Evolutionary conservation across 2,329 filamentous ascomycete genomes (phyloP).

Genomic region (Tolypocladium amazonense): DNA sequence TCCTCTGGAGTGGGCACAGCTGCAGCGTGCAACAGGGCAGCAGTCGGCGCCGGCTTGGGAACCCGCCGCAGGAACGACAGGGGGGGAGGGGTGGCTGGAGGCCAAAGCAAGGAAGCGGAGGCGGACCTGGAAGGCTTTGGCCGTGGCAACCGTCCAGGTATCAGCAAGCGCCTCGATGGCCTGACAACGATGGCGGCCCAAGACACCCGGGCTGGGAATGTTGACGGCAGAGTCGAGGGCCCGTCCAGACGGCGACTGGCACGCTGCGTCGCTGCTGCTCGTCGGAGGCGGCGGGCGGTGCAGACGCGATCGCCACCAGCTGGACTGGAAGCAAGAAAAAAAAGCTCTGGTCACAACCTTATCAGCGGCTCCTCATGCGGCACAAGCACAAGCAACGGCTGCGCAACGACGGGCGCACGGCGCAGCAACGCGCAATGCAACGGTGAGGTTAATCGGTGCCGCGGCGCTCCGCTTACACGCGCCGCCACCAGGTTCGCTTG

Average conservation of each 20-base stretch:
- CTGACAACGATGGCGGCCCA: neutral
- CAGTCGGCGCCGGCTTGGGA: neutral
- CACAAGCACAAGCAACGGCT: neutral
- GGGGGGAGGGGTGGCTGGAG: neutral
- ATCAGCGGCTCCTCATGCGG: neutral
- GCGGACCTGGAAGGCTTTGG: neutral
- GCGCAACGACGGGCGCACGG: neutral
- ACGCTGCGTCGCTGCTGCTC: neutral
- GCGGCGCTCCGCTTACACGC: neutral
- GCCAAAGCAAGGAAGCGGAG: neutral
- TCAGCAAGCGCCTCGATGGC: neutral
- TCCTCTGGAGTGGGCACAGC: neutral
- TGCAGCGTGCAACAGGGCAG: constrained; percentile 1
- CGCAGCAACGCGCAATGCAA: neutral
- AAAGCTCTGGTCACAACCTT: neutral
- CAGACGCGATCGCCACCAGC: neutral
- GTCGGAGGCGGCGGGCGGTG: neutral
- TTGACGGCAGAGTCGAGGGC: neutral
- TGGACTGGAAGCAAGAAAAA: no score
- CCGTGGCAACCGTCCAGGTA: neutral
- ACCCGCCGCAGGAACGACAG: constrained; percentile 5
- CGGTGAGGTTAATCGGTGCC: neutral
- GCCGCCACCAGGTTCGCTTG: neutral
- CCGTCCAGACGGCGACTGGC: neutral
- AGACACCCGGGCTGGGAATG: neutral